Conservation (phyloP, 2,329 filamentous ascomycete genomes). For the Neobulgaria alba region DNA sequence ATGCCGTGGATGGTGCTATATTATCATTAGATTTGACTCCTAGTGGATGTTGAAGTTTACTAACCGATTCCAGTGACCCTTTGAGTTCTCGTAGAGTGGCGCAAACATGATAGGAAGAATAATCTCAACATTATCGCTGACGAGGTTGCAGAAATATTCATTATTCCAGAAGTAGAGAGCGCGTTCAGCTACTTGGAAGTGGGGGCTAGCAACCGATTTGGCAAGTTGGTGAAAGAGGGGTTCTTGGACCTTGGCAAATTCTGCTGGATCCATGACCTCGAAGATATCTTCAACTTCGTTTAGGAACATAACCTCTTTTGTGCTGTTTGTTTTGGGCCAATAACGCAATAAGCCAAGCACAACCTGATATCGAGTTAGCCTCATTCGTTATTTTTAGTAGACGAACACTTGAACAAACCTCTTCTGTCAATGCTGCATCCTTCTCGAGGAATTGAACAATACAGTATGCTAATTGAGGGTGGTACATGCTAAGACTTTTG, state of each 20-base stretch:
- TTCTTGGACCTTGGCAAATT: slow-evolving; percentile 98
- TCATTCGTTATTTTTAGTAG: slow-evolving; percentile 8
- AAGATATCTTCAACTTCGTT: slow-evolving; percentile 99
- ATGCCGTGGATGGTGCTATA: slow-evolving; percentile 93
- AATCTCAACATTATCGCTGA: slow-evolving; percentile 97
- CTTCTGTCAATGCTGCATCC: slow-evolving; percentile 92
- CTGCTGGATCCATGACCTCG: slow-evolving; percentile 97
- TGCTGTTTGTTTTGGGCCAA: slow-evolving; percentile 99
- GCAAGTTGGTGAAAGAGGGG: slow-evolving; percentile 94
- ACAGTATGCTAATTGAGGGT: slow-evolving; percentile 95
- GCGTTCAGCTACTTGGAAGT: slow-evolving; percentile 97
- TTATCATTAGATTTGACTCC: slow-evolving; percentile 27
- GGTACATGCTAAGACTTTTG: slow-evolving; percentile 99
- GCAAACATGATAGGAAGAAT: slow-evolving; percentile 99
- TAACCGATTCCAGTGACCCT: slow-evolving; percentile 98
- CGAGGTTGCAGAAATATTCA: slow-evolving; percentile 98
- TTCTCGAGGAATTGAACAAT: slow-evolving; percentile 99
- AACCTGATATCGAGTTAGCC: slow-evolving; percentile 44
- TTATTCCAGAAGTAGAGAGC: slow-evolving; percentile 99
- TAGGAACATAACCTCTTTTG: slow-evolving; percentile 98
- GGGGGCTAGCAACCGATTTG: slow-evolving; percentile 95
- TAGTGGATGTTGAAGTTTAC: slow-evolving; percentile 26
- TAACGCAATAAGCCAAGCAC: slow-evolving; percentile 90
- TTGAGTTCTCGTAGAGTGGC: slow-evolving; percentile 95
- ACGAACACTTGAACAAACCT: slow-evolving; percentile 46